phyloP scores from a whole-genome alignment of 169 alveolate genomes.

The Babesia caballi region DNA sequence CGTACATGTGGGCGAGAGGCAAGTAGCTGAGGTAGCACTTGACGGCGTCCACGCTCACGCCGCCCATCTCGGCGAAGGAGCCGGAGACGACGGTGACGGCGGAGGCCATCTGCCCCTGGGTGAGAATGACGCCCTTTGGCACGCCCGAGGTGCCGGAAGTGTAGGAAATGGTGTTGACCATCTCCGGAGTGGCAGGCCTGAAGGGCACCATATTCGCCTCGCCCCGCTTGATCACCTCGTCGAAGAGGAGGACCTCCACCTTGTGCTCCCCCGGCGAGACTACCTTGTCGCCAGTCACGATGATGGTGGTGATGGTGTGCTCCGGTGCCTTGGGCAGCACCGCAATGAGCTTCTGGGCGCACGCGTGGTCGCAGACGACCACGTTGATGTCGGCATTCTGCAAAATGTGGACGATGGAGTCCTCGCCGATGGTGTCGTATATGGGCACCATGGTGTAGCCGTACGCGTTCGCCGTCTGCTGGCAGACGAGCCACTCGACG shows the following conservation, averaged over 20 bases:
- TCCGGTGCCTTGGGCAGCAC: constrained; percentile 32
- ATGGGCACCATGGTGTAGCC: constrained; percentile 80
- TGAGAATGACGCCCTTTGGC: constrained; percentile 95
- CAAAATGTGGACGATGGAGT: constrained; percentile 67
- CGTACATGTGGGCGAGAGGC: constrained; percentile 95
- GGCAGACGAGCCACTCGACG: constrained; percentile 80
- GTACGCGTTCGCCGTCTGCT: constrained; percentile 76
- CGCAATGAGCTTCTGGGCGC: constrained; percentile 31
- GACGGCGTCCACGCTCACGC: constrained; percentile 14
- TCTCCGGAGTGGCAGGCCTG: constrained; percentile 60
- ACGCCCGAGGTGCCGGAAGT: constrained; percentile 97
- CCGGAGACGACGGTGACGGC: constrained; percentile 35
- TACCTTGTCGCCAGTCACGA: constrained; percentile 39
- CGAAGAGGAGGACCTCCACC: constrained; percentile 35
- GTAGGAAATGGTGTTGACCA: constrained; percentile 88
- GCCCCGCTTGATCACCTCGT: constrained; percentile 56
- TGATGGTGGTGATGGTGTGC: constrained; percentile 2
- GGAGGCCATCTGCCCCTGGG: constrained; percentile 74
- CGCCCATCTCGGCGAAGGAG: constrained; percentile 8
- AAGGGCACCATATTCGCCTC: constrained; percentile 2
- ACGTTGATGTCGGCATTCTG: constrained; percentile 59
- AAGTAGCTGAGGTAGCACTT: constrained; percentile 86
- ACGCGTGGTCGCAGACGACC: constrained; percentile 44
- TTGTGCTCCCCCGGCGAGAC: constrained; percentile 9
- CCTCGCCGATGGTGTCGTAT: constrained; percentile 81